Conservation (phyloP, 2,329 filamentous ascomycete species). For the Penicillium sp. region DNA sequence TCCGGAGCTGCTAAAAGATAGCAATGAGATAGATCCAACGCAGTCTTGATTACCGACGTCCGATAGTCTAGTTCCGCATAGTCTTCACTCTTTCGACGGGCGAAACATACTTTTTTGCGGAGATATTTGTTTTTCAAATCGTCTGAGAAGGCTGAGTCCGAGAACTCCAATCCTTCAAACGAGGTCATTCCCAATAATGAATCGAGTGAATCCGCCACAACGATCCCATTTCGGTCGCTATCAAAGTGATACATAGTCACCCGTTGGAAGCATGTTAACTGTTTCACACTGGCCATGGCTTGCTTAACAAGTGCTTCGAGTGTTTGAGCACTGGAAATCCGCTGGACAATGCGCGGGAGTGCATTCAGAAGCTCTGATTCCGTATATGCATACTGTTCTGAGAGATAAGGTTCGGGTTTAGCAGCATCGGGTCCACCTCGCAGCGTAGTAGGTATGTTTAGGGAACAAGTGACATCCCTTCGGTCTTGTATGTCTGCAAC, state of each 20-base stretch:
- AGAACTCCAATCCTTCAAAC: slow-evolving; percentile 81
- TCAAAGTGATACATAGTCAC: slow-evolving; percentile 73
- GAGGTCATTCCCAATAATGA: slow-evolving; percentile 72
- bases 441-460: neutral
- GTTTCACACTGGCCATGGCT: slow-evolving; percentile 77
- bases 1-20: slow-evolving; percentile 84
- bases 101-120: slow-evolving; percentile 77
- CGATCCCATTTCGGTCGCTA: slow-evolving; percentile 74
- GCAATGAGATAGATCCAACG: slow-evolving; percentile 76
- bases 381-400: neutral
- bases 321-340: slow-evolving; percentile 69
- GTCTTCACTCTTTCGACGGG: slow-evolving; percentile 76
- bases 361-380: slow-evolving; percentile 74
- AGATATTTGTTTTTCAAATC: slow-evolving; percentile 82
- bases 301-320: slow-evolving; percentile 75
- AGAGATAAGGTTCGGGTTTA: neutral
- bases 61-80: slow-evolving; percentile 78
- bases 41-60: slow-evolving; percentile 67
- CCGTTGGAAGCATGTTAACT: slow-evolving; percentile 57
- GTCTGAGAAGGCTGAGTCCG: slow-evolving; percentile 80
- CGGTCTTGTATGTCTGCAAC: neutral
- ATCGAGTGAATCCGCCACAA: slow-evolving; percentile 81
- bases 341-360: slow-evolving; percentile 84
- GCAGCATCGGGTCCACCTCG: neutral
- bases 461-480: neutral